A percentile compares a stretch with the other conserved stretches of the same genome.
Evolutionary conservation across 2,329 filamentous ascomycete genomes (phyloP).

Genomic region (Monilinia fructicola): DNA sequence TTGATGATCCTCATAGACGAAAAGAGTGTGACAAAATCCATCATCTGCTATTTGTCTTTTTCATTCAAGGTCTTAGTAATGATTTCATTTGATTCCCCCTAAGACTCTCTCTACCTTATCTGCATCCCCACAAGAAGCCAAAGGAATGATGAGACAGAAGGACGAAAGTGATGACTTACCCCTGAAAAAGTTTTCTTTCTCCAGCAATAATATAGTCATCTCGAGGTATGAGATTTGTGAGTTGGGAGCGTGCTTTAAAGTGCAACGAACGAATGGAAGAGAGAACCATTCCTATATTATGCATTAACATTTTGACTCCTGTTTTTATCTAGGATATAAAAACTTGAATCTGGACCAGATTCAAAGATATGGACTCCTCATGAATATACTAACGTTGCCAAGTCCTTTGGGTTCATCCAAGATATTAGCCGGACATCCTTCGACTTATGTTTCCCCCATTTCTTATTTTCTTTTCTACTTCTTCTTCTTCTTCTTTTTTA

Average conservation of each 20-base stretch:
- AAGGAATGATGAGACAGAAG: not conserved
- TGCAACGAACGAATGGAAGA: conserved; percentile 58
- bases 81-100: not conserved
- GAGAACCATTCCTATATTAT: conserved; percentile 54
- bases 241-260: conserved; percentile 52
- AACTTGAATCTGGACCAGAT: not conserved
- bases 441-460: no score
- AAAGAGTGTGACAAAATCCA: conserved; percentile 52
- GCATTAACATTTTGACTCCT: not conserved
- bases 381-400: conserved; percentile 21
- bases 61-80: not conserved
- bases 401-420: conserved; percentile 1
- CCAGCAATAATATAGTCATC: conserved; percentile 50
- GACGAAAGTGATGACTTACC: conserved; percentile 45
- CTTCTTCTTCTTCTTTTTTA: no score
- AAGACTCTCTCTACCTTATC: not conserved
- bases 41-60: conserved; percentile 57
- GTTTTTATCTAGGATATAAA: no score
- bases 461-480: no score
- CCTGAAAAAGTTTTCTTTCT: conserved; percentile 56
- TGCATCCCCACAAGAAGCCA: not conserved
- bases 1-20: conserved; percentile 52
- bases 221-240: conserved; percentile 47
- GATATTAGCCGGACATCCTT: not conserved
- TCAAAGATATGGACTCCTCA: not conserved